Conservation (phyloP, 2,329 filamentous ascomycete genomes). For the Neofusicoccum kwambonambiense region DNA sequence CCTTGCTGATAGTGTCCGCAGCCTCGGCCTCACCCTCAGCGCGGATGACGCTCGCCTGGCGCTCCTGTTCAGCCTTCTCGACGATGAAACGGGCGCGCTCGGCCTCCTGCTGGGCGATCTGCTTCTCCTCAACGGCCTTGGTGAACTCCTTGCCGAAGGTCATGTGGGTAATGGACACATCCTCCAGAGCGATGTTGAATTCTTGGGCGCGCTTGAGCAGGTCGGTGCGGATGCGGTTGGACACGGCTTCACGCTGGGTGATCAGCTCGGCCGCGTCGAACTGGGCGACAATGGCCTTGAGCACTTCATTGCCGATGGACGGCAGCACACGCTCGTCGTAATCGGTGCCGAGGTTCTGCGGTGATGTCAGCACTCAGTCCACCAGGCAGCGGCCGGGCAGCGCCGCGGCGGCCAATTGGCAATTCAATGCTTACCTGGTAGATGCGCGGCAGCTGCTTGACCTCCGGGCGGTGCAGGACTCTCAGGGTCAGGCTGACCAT, state of each 20-base stretch:
- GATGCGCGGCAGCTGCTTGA: constrained; percentile 90
- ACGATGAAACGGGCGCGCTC: constrained; percentile 97
- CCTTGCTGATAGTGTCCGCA: constrained; percentile 91
- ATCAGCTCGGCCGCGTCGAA: constrained; percentile 67
- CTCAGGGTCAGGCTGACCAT: constrained; percentile 98
- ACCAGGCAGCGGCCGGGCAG: not conserved
- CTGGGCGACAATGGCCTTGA: constrained; percentile 55
- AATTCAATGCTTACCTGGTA: constrained; percentile 73
- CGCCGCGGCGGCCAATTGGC: not conserved
- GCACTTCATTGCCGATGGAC: constrained; percentile 56
- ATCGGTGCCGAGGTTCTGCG: constrained; percentile 91
- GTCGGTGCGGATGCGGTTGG: constrained; percentile 88
- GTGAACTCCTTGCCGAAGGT: constrained; percentile 99
- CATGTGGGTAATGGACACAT: constrained; percentile 99
- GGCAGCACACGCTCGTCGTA: constrained; percentile 73
- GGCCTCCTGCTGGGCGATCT: constrained; percentile 98
- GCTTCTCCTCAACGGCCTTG: constrained; percentile 98
- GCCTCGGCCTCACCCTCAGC: constrained; percentile 97
- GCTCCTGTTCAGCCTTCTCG: constrained; percentile 97
- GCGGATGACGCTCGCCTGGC: constrained; percentile 96
- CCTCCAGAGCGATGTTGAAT: constrained; percentile 98
- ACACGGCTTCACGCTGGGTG: constrained; percentile 96
- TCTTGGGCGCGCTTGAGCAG: constrained; percentile 89
- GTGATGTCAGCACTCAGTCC: constrained; percentile 20
- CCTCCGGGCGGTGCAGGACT: constrained; percentile 91